Base-by-base conservation (phyloP, 2,329 filamentous ascomycete species). In the Fusarium annulatum region DNA sequence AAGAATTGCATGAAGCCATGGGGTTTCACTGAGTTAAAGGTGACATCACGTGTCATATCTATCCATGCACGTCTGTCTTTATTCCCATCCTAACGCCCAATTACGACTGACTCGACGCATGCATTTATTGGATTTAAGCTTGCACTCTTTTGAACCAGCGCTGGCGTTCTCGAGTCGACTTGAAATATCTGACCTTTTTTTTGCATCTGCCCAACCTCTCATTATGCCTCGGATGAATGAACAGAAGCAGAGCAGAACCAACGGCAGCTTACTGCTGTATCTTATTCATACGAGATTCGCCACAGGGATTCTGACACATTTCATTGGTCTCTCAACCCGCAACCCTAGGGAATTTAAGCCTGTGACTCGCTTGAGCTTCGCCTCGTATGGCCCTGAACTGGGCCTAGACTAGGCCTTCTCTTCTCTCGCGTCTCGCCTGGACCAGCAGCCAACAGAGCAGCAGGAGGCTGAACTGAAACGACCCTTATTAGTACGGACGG, bases 381-480 rank as follows among this genome's bases (percentile, higher is more conserved):
- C 64, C 64, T 67, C 64, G 57, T 73, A 67, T 67, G 52, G 64
- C 62, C 52, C 52, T 57, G 49, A 55, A 41, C 64, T 62, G 46
- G 39, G 41, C 49, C 59, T 48, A 58, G 51, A 43, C 63, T 56
- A 38, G 59, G 52, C 33, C 60, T 45, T 38, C 36, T 43, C 60
- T 45, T 38, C 36, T 43, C 39, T 68, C 48, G 65, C 58, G 51
- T 74, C 59, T 73, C 51, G 63, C 67, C 63, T 71, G 60, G 62
- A 56, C 71, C 67, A 61, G 64, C 63, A 66, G 60, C 71, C 58
- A 67, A 26, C 49, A 26, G 30, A 41, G 46, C 53, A 28, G 39
- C 71, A 58, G 56, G 67, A 74, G 71, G 72, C 72, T 74, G 72
- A 74, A 74, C 74, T 72, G 42, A 69, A 45, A 68, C 34, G 28